Evolutionary conservation across 2,329 filamentous ascomycete genomes (phyloP).

Genomic region (Didymella segeticola): DNA sequence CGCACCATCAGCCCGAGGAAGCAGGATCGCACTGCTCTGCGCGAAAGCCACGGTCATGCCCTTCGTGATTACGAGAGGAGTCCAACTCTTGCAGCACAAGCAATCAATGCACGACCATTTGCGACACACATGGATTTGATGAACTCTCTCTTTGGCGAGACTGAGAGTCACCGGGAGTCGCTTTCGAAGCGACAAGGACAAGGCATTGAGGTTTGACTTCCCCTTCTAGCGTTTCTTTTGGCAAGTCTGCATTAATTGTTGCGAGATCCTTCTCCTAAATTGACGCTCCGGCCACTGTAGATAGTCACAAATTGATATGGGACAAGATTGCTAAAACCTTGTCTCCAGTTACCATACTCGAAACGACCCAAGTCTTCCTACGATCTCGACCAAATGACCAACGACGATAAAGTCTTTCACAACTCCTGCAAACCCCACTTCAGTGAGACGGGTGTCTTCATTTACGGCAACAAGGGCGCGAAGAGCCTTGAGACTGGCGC

Average conservation of each 20-base stretch:
- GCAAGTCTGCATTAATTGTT: constrained; percentile 50
- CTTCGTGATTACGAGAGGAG: constrained; percentile 57
- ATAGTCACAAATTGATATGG: constrained; percentile 52
- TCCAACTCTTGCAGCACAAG: constrained; percentile 42
- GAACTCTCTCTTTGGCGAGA: constrained; percentile 86
- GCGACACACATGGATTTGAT: constrained; percentile 92
- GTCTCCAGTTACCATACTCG: constrained; percentile 81
- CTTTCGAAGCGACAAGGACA: constrained; percentile 59
- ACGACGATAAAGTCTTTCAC: constrained; percentile 72
- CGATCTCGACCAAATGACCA: constrained; percentile 68
- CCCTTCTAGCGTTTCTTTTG: constrained; percentile 46
- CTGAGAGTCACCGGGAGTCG: constrained; percentile 59
- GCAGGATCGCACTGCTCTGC: constrained; percentile 78
- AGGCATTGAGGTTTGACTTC: constrained; percentile 89
- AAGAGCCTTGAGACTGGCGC: constrained; percentile 55
- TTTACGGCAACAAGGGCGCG: constrained; percentile 64
- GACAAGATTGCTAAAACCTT: constrained; percentile 49
- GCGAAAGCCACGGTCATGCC: constrained; percentile 67
- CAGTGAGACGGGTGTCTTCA: constrained; percentile 74
- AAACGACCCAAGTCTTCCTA: constrained; percentile 75
- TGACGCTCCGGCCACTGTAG: constrained; percentile 48
- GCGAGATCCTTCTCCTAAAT: constrained; percentile 43
- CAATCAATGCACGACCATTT: constrained; percentile 65
- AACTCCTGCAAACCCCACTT: constrained; percentile 79
- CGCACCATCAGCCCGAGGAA: constrained; percentile 95